Evolutionary conservation across 495 filamentous ascomycete genomes (phyloP).

Genomic region (Glonium stellatum): DNA sequence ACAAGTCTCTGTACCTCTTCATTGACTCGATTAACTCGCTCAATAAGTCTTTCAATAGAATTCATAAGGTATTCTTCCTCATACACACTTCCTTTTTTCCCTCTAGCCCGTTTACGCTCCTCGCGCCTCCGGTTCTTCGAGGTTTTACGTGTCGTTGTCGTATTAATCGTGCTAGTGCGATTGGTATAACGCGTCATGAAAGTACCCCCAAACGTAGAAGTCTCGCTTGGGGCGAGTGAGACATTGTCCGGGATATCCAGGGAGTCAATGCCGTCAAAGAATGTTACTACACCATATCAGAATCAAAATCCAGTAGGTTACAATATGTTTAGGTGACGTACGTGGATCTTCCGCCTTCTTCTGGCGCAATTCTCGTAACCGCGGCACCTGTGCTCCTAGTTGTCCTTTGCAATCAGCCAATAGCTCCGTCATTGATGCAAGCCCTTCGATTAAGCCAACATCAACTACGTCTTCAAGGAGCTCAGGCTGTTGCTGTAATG

Average conservation of each 20-base stretch:
- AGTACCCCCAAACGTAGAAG: conserved; percentile 65
- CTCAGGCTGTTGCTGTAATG: conserved; percentile 42
- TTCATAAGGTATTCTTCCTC: conserved; percentile 95
- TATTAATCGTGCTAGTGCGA: conserved; percentile 61
- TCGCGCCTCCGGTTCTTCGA: conserved; percentile 77
- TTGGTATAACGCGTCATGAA: conserved; percentile 91
- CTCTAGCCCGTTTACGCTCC: conserved; percentile 88
- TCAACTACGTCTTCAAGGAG: conserved; percentile 59
- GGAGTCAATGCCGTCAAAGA: conserved; percentile 44
- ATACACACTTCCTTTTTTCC: conserved; percentile 93
- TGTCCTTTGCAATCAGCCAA: conserved; percentile 87
- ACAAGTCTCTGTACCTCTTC: conserved; percentile 66
- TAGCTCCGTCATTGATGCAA: conserved; percentile 74
- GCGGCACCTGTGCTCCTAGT: conserved; percentile 72
- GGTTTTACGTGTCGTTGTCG: conserved; percentile 62
- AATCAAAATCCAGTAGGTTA: background rate
- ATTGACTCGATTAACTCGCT: conserved; percentile 65
- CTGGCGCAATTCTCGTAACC: conserved; percentile 69
- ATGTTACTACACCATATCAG: conserved; percentile 30
- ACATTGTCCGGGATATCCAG: conserved; percentile 83
- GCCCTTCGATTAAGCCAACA: conserved; percentile 65
- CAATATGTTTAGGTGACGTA: conserved; percentile 43
- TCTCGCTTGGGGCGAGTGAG: conserved; percentile 78
- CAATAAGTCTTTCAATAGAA: conserved; percentile 73
- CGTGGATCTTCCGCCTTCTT: conserved; percentile 75